Evolutionary conservation across 225 moss, liverwort and hornwort species (phyloP).

Genomic region (Marchantia paleacea): DNA sequence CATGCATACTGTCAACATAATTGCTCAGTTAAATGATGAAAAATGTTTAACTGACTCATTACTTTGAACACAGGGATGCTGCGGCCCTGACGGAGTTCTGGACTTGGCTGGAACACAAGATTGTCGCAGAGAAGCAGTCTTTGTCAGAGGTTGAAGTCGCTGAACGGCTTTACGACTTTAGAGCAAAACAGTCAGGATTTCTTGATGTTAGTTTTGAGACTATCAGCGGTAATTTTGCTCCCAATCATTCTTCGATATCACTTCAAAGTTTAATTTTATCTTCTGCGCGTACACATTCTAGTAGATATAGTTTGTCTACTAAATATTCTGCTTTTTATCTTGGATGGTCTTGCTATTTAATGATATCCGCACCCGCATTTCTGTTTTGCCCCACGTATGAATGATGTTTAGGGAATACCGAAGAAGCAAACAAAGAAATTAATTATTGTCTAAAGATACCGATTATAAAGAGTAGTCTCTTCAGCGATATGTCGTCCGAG

Average conservation of each 20-base stretch:
- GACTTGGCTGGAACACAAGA: conserved; percentile 74
- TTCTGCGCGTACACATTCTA: too few species aligned
- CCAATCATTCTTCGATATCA: too few species aligned
- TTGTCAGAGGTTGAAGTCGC: conserved; percentile 94
- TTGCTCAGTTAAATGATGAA: background rate
- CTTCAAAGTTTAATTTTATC: background rate
- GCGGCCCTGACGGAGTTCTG: conserved; percentile 88
- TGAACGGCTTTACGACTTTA: conserved; percentile 70
- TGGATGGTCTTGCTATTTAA: too few species aligned
- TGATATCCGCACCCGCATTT: too few species aligned
- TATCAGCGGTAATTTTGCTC: conserved; percentile 63
- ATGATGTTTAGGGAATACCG: background rate
- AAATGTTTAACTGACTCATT: background rate
- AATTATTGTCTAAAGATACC: background rate
- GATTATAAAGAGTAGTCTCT: background rate
- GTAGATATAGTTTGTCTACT: background rate
- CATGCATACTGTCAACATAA: too few species aligned
- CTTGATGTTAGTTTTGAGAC: conserved; percentile 97
- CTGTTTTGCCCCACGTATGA: too few species aligned
- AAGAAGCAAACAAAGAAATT: background rate
- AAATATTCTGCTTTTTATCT: too few species aligned
- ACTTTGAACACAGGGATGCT: conserved; percentile 59
- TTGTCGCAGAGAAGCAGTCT: conserved; percentile 55
- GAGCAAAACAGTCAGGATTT: conserved; percentile 90
- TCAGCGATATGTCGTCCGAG: background rate